Conservation (phyloP, 208 protist genomes). For the Leishmania guyanensis region DNA sequence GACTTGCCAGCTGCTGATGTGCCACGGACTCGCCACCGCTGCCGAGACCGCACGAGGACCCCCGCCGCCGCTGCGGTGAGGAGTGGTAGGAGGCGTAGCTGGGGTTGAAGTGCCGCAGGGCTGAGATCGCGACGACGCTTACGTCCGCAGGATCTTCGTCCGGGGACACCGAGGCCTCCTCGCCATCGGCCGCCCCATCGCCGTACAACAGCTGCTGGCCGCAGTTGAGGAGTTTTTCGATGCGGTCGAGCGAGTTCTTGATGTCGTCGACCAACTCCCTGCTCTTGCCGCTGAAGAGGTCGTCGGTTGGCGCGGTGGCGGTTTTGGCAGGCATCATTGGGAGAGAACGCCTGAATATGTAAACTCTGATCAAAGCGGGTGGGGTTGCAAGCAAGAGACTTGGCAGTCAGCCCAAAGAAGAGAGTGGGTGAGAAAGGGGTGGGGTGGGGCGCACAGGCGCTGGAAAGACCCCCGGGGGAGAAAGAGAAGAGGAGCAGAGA, state of each 20-base stretch:
- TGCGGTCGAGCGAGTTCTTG: slow-evolving; percentile 52
- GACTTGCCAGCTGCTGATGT: background rate
- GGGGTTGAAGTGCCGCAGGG: slow-evolving; percentile 2
- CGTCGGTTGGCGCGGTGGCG: background rate
- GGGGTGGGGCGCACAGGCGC: background rate
- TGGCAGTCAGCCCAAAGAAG: too few relatives aligned
- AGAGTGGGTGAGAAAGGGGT: background rate
- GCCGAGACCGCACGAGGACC: background rate
- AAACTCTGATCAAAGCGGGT: background rate
- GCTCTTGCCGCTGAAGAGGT: background rate
- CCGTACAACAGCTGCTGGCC: slow-evolving; percentile 59
- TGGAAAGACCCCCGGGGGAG: background rate
- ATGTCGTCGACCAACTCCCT: slow-evolving; percentile 40
- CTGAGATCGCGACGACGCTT: background rate
- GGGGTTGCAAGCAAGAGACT: background rate
- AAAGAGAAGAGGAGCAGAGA: background rate
- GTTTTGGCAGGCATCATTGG: background rate
- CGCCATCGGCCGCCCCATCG: slow-evolving; percentile 23
- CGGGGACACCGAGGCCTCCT: background rate
- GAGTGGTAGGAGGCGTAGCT: slow-evolving; percentile 21
- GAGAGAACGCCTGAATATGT: background rate
- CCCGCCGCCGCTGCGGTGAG: slow-evolving; percentile 1
- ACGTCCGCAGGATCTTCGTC: background rate
- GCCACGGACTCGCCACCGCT: too few relatives aligned
- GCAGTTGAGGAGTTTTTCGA: slow-evolving; percentile 53